These are phyloP conservation scores for Musa beccarii DNA, from an alignment of 176 grass and related monocot species.

Conservation along the genomic window DNA sequence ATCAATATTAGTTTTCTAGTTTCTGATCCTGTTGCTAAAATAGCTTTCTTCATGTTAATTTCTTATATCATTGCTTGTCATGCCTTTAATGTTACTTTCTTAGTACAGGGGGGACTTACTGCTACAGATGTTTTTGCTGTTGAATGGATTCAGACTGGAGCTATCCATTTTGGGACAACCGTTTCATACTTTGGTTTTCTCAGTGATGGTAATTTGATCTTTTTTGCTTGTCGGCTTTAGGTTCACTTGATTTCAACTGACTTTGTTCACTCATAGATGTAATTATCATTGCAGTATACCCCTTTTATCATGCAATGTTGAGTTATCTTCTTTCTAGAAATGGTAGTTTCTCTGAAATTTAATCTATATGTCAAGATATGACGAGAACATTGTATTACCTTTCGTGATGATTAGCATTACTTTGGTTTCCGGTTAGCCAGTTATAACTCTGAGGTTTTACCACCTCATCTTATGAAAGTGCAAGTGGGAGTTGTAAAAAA, in stretches of 20 bases:
- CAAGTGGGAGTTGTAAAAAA: background rate
- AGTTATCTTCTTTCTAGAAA: background rate
- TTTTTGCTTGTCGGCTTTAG: background rate
- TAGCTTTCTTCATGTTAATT: background rate
- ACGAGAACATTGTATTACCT: background rate
- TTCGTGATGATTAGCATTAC: background rate
- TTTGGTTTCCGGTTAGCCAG: background rate
- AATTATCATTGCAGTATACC: background rate
- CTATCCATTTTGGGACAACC: conserved; percentile 66
- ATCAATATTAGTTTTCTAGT: too few species aligned
- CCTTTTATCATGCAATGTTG: background rate
- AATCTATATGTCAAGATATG: background rate
- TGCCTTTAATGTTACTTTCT: conserved; percentile 24
- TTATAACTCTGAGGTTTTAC: background rate
- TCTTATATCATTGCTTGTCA: conserved; percentile 14
- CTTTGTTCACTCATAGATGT: background rate
- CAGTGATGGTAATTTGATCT: conserved; percentile 55
- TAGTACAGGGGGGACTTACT: conserved; percentile 56
- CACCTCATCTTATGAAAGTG: background rate
- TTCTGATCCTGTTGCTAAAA: background rate
- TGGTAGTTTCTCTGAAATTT: background rate
- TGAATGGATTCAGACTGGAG: conserved; percentile 49
- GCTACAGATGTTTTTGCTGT: conserved; percentile 76
- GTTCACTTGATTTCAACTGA: background rate
- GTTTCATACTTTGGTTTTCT: conserved; percentile 91